These are phyloP conservation scores for Paramecium biaurelia DNA, from an alignment of 73 alveolate genomes.

Conservation along the genomic window DNA sequence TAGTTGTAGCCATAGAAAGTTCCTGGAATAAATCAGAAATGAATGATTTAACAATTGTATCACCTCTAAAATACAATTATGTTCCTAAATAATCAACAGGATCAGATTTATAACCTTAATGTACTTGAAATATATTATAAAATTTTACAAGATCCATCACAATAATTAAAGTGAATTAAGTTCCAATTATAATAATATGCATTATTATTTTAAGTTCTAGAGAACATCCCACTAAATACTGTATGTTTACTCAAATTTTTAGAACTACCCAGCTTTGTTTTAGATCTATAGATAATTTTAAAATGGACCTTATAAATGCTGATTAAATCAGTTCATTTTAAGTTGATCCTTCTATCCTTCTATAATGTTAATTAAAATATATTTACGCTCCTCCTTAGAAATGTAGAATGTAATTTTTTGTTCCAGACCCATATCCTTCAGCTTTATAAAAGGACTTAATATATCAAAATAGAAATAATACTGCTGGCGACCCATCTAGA, in stretches of 20 bases:
- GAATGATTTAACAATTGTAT: not conserved
- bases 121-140: not conserved
- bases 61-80: constrained; percentile 23
- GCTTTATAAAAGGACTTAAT: not conserved
- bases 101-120: not conserved
- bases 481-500: not conserved
- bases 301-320: not conserved
- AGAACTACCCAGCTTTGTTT: not conserved
- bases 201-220: not conserved
- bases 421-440: not conserved
- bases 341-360: not conserved
- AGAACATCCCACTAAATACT: not conserved
- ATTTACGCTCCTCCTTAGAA: not conserved
- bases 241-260: not conserved
- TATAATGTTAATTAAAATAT: not conserved
- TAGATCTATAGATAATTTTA: not conserved
- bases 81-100: not conserved
- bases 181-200: not conserved
- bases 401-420: not conserved
- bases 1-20: not conserved
- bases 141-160: constrained; percentile 29
- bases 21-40: not conserved
- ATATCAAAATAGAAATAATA: not conserved
- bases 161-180: not conserved
- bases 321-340: not conserved